Evolutionary conservation across 441 rosid species (phyloP), one percentile per base, ranked within the genome.

Genomic region (Gossypium trilobum): DNA sequence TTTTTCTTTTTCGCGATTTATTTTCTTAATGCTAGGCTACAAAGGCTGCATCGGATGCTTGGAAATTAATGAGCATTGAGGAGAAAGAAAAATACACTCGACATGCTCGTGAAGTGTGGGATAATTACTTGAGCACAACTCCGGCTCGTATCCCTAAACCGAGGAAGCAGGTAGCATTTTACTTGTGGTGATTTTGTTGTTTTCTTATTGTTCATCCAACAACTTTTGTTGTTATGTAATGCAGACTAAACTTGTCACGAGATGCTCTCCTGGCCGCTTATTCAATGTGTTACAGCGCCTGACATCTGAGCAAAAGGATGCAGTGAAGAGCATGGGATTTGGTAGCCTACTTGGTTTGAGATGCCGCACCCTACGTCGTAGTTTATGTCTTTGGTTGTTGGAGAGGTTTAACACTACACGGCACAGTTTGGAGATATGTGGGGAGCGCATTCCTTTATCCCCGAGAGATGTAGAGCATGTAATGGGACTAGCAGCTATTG

Each of bases 261-360:
- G 85, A 77, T 84, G 87, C 78, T 81, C 87, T 71, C 85, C 85
- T n/a, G 85, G 87, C 5, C 85, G 85, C 64, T 75, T 84, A 69
- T 78, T 79, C 73, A 84, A 78, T 74, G 85, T 84, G 75, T 68
- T 84, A 29, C 87, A 81, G 70, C 76, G 76, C 68, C 82, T 84
- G 33, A 72, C 87, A 31, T 8, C 73, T 22, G 83, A 77, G 55
- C 85, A 84, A 68, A 79, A 74, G 76, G 78, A 20, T 57, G 85
- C 83, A 6, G 85, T 81, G 69, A 84, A 72, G 68, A 76, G 77
- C 75, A 79, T 83, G 83, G 85, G 87, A 63, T 84, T 84, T 66
- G 87, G 87, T 23, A 79, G 85, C 61, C 79, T 84, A 23, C 82
- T 84, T 56, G 54, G 70, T 33, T 80, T 84, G 33, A 77, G 82